These are phyloP conservation scores for Rhynchospora tenuis DNA, from an alignment of 176 grass and related monocot species.

Conservation along the genomic window DNA sequence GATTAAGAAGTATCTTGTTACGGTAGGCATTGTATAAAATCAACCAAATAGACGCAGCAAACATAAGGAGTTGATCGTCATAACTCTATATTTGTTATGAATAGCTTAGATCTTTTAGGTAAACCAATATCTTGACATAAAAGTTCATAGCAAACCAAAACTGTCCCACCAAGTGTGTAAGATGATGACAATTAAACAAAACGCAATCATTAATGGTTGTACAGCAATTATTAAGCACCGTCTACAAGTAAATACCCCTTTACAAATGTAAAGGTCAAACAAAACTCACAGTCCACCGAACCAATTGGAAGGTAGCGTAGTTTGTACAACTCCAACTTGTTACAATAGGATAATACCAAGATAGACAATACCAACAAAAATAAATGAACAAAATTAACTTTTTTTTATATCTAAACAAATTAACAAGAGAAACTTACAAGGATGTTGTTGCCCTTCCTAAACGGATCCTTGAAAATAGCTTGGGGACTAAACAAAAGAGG, in stretches of 20 bases:
- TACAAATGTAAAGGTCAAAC: background rate
- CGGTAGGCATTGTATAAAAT: background rate
- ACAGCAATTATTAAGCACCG: background rate
- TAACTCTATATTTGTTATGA: background rate
- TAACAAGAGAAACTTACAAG: conserved; percentile 49
- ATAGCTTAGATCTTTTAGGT: background rate
- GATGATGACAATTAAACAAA: background rate
- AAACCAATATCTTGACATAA: background rate
- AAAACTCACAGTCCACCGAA: background rate
- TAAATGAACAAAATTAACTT: too few species aligned
- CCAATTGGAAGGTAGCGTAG: background rate
- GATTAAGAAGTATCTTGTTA: background rate
- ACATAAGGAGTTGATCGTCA: background rate
- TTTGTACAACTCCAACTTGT: background rate
- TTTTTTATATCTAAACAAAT: background rate
- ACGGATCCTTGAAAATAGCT: conserved; percentile 99
- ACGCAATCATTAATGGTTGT: background rate
- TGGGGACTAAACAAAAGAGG: conserved; percentile 63
- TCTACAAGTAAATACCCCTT: background rate
- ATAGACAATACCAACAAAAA: background rate
- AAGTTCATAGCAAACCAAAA: background rate
- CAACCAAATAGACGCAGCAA: background rate
- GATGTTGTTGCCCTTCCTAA: conserved; percentile 95
- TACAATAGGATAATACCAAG: background rate
- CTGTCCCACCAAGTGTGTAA: background rate